phyloP scores from a whole-genome alignment of 78 protist genomes.

The Planoprotostelium fungivorum region DNA sequence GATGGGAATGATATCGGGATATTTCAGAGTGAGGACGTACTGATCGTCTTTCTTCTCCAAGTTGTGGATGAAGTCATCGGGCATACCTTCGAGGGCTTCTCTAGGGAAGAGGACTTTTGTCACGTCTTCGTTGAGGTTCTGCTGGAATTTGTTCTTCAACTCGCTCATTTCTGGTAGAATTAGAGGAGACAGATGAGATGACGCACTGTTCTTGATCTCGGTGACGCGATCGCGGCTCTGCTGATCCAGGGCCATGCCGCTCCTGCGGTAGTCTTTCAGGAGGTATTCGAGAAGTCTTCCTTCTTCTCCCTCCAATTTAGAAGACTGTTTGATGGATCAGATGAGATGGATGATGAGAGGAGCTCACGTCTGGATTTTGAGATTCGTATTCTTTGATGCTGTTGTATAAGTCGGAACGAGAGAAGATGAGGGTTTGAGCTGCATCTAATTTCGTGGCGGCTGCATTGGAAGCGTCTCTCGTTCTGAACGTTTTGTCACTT shows the following conservation, averaged over 20 bases:
- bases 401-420: conserved; percentile 45
- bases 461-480: conserved; percentile 36
- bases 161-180: conserved; percentile 23
- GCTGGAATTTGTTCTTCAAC: conserved; percentile 7
- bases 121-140: conserved; percentile 69
- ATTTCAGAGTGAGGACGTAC: conserved; percentile 27
- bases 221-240: conserved; percentile 35
- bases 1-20: conserved; percentile 65
- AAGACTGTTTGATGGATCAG: background rate
- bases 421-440: conserved; percentile 7
- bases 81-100: conserved; percentile 62
- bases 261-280: conserved; percentile 48
- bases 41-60: conserved; percentile 15
- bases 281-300: conserved; percentile 27
- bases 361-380: background rate
- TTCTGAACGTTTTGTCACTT: background rate
- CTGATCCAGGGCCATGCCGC: conserved; percentile 55
- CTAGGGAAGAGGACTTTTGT: conserved; percentile 24
- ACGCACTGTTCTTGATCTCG: conserved; percentile 24
- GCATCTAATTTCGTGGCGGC: conserved; percentile 14
- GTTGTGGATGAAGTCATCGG: conserved; percentile 32
- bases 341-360: background rate
- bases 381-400: conserved; percentile 10
- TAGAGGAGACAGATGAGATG: background rate
- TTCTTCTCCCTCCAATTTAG: background rate